Evolutionary conservation across 2,329 filamentous ascomycete species (phyloP), one percentile per base, ranked within the genome.

Genomic region (Incumbomyces lentus): DNA sequence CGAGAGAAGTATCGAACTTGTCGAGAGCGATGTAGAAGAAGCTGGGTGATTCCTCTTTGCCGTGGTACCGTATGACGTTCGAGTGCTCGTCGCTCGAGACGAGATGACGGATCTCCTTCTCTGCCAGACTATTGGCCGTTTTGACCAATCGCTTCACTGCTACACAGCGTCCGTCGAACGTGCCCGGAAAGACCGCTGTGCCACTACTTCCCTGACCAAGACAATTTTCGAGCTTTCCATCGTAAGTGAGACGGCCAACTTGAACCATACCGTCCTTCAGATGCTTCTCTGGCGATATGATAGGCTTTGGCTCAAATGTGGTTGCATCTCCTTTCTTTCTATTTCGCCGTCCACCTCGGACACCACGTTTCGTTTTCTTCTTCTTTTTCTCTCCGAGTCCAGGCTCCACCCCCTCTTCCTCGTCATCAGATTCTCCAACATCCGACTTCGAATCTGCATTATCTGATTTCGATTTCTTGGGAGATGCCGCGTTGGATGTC

Each of bases 11-110:
- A 33, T 90, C 87, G 59, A 92, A 98, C 5, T 94, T 77, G 65
- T 98, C 92, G 17, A 98, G 70, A 0, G 90, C 92, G 58, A 98
- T 98, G 64, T 98, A 98, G 32, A 96, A 74, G 64, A 98, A 98
- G 14, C 86, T 85, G 31, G 85, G 79, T 10, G 87, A 86, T 57
- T 85, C 82, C 58, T 95, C 86, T 58, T 95, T 89, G 40, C 89
- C 88, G 60, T 87, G 95, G 62, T 98, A 98, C 33, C 90, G 86
- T 54, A 98, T 94, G 35, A 98, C 90, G 62, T 98, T 96, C 11
- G 84, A 82, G 59, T 98, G 92, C 58, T 95, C 86, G 56, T 98
- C 92, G 59, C 89, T 95, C 63, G 95, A 88, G 50, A 93, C 78
- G 10, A 98, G 68, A 44, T 96, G 72, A 50, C 84, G 84, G 1